Conservation (phyloP, 371 early-diverging fungal species). For the Mucor plumbeus region DNA sequence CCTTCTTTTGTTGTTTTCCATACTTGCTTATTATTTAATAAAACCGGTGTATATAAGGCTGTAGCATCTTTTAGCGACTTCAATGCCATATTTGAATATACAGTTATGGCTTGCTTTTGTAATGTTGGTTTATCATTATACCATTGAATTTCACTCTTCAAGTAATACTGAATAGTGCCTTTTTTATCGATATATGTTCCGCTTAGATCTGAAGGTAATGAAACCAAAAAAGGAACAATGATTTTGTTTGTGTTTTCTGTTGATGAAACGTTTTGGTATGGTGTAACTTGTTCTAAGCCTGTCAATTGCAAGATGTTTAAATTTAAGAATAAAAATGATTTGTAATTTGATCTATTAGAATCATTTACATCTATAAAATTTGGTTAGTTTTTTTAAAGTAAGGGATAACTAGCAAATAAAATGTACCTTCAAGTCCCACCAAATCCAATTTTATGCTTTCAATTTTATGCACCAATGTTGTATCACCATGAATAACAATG, state of each 20-base stretch:
- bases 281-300: not conserved
- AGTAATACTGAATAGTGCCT: constrained; percentile 32
- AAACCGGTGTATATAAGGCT: not conserved
- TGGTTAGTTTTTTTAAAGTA: not conserved
- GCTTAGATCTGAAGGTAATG: constrained; percentile 17
- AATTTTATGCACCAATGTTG: not conserved
- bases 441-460: constrained; percentile 16
- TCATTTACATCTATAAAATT: constrained; percentile 6
- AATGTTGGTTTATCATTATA: constrained; percentile 7
- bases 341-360: not conserved
- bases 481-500: constrained; percentile 21
- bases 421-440: constrained; percentile 32
- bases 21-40: constrained; percentile 2
- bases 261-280: not conserved
- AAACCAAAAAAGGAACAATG: constrained; percentile 5
- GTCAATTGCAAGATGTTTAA: not conserved
- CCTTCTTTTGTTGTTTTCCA: constrained; percentile 11
- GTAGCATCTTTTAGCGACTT: constrained; percentile 14
- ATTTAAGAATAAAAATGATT: not conserved
- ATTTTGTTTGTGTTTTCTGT: constrained; percentile 9
- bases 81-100: constrained; percentile 7
- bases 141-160: constrained; percentile 26
- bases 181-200: constrained; percentile 36
- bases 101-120: not conserved
- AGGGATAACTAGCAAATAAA: not conserved